phyloP scores from a whole-genome alignment of 148 eudicot species.

The Vaccinium myrtillus region DNA sequence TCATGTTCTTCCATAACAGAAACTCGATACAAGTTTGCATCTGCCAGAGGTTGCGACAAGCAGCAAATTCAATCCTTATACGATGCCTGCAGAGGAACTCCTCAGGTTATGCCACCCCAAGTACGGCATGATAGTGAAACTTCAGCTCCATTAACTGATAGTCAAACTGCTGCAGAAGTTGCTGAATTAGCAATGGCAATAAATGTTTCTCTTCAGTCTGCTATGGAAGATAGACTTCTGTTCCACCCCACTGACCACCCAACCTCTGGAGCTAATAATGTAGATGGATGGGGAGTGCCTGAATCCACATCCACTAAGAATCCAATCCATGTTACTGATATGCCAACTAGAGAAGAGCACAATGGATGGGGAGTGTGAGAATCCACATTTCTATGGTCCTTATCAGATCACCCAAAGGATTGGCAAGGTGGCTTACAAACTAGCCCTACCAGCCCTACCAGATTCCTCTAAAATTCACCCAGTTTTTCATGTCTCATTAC shows the following conservation, averaged over 20 bases:
- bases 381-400: no score
- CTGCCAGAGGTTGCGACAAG: constrained; percentile 51
- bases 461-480: no score
- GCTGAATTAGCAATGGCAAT: constrained; percentile 18
- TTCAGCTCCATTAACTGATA: constrained; percentile 22
- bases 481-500: no score
- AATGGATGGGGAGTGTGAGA: constrained; percentile 52
- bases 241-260: constrained; percentile 19
- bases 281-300: constrained; percentile 53
- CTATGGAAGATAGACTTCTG: constrained; percentile 17
- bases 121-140: constrained; percentile 1
- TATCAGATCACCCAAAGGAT: no score
- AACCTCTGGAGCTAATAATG: constrained; percentile 18
- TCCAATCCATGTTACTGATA: constrained; percentile 9
- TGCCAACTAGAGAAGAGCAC: constrained; percentile 5
- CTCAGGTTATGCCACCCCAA: constrained; percentile 35
- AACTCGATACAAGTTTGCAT: constrained; percentile 49
- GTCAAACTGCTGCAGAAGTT: constrained; percentile 21
- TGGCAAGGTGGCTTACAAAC: no score
- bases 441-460: no score
- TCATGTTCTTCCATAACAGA: constrained; percentile 27
- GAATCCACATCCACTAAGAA: constrained; percentile 16
- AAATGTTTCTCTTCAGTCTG: constrained; percentile 24
- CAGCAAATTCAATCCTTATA: constrained; percentile 43
- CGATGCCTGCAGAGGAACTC: constrained; percentile 59